These are phyloP conservation scores for Fraxinus americana DNA, from an alignment of 257 asterid species.

Conservation along the genomic window DNA sequence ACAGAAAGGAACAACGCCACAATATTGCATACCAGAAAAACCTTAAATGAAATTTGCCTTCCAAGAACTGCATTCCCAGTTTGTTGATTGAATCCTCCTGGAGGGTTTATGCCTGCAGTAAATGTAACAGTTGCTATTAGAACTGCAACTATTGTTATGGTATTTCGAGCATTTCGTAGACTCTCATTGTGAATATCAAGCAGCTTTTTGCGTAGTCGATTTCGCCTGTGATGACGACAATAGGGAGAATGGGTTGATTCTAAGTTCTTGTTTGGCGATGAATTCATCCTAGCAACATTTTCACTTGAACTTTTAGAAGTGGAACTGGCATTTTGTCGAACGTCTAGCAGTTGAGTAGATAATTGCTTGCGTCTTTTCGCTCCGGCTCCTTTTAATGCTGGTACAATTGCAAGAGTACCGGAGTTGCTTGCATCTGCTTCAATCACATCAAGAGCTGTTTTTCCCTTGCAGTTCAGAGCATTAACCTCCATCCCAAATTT, in stretches of 20 bases:
- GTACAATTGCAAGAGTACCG: slow-evolving; percentile 40
- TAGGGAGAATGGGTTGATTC: slow-evolving; percentile 17
- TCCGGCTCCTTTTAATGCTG: slow-evolving; percentile 46
- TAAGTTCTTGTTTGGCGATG: slow-evolving; percentile 20
- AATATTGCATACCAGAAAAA: slow-evolving; percentile 44
- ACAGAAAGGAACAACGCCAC: slow-evolving; percentile 50
- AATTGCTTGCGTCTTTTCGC: slow-evolving; percentile 52
- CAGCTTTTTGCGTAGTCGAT: slow-evolving; percentile 30
- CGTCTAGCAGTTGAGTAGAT: slow-evolving; percentile 32
- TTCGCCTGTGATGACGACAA: slow-evolving; percentile 19
- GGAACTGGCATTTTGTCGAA: slow-evolving; percentile 22
- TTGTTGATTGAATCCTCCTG: slow-evolving; percentile 46
- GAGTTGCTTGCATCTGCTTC: slow-evolving; percentile 55
- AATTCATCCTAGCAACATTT: not conserved
- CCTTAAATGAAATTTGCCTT: slow-evolving; percentile 38
- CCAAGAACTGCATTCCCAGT: slow-evolving; percentile 40
- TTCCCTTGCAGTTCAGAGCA: slow-evolving; percentile 40
- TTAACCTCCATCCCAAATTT: slow-evolving; percentile 48
- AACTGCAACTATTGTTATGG: slow-evolving; percentile 47
- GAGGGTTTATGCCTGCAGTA: slow-evolving; percentile 54
- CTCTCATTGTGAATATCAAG: slow-evolving; percentile 48
- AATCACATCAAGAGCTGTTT: slow-evolving; percentile 48
- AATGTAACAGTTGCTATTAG: slow-evolving; percentile 48
- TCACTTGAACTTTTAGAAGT: slow-evolving; percentile 2
- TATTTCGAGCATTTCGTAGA: slow-evolving; percentile 49